phyloP scores from a whole-genome alignment of 495 filamentous ascomycete species.

The Sordaria brevicollis region DNA sequence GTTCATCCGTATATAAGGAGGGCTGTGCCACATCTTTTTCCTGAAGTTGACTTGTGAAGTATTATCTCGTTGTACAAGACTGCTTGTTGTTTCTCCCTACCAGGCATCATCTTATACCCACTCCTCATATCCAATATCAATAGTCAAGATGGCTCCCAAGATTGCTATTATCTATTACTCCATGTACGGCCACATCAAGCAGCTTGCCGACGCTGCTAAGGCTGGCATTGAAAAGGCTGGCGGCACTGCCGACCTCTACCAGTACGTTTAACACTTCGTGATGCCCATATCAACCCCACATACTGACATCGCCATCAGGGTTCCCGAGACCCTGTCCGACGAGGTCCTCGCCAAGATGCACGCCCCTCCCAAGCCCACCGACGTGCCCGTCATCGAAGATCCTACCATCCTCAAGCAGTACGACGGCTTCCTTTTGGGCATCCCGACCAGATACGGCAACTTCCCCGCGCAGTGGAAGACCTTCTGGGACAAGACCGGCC shows the following conservation, averaged over 20 bases:
- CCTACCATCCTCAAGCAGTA: slow-evolving; percentile 61
- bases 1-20: background rate
- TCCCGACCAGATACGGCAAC: slow-evolving; percentile 98
- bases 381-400: slow-evolving; percentile 53
- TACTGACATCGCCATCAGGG: slow-evolving; percentile 30
- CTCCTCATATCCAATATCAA: slow-evolving; percentile 8
- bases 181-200: slow-evolving; percentile 84
- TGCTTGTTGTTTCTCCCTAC: background rate
- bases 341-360: slow-evolving; percentile 79
- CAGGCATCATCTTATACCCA: background rate
- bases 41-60: too few species aligned
- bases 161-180: slow-evolving; percentile 93
- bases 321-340: slow-evolving; percentile 75
- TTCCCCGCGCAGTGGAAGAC: slow-evolving; percentile 94
- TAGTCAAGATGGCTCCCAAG: slow-evolving; percentile 76
- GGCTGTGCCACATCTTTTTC: background rate
- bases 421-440: slow-evolving; percentile 88
- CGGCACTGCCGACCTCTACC: slow-evolving; percentile 67
- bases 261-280: slow-evolving; percentile 58
- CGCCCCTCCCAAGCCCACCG: slow-evolving; percentile 63
- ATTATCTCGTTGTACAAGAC: background rate
- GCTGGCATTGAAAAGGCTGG: slow-evolving; percentile 83
- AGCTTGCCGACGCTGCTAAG: slow-evolving; percentile 82
- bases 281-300: too few species aligned
- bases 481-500: slow-evolving; percentile 77